A percentile compares a stretch with the other conserved stretches of the same genome.
These are phyloP conservation scores for Lactarius akahatsu DNA, from an alignment of 768 basidiomycete genomes.

Conservation along the genomic window DNA sequence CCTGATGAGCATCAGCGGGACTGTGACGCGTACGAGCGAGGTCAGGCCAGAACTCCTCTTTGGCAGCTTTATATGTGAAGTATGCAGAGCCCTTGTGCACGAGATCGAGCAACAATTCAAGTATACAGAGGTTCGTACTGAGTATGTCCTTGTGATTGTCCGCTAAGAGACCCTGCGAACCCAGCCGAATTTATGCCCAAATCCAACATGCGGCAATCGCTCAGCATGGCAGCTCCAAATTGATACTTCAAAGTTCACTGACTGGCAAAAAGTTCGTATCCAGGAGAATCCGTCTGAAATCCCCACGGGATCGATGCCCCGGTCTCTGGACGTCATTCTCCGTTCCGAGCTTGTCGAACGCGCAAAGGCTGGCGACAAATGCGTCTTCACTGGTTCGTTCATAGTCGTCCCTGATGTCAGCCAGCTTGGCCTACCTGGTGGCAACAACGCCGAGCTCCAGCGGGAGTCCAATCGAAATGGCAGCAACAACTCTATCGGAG, in stretches of 20 bases:
- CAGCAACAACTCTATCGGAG: constrained; percentile 60
- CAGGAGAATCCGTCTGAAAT: constrained; percentile 99
- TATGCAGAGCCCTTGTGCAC: constrained; percentile 80
- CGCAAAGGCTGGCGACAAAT: constrained; percentile 99
- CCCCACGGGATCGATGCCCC: constrained; percentile 97
- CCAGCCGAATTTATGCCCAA: constrained; percentile 91
- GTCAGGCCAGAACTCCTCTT: constrained; percentile 92
- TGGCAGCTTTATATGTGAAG: constrained; percentile 91
- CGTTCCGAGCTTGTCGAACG: constrained; percentile 95
- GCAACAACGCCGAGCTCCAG: constrained; percentile 87
- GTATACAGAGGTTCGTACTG: constrained; percentile 80
- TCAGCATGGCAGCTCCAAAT: constrained; percentile 91
- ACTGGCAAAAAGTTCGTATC: constrained; percentile 99
- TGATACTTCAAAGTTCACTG: constrained; percentile 93
- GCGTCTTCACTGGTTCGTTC: constrained; percentile 96
- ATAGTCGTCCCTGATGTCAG: constrained; percentile 98
- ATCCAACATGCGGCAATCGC: constrained; percentile 90
- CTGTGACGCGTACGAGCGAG: constrained; percentile 96
- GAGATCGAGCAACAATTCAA: constrained; percentile 99
- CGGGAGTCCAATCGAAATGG: constrained; percentile 75
- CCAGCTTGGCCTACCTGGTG: constrained; percentile 92
- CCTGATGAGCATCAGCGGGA: constrained; percentile 93
- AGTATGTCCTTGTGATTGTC: constrained; percentile 14
- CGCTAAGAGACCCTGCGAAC: constrained; percentile 6
- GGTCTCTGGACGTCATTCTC: constrained; percentile 93